phyloP scores from a whole-genome alignment of 129 eudicot genomes.

The Gnaphalium uliginosum region DNA sequence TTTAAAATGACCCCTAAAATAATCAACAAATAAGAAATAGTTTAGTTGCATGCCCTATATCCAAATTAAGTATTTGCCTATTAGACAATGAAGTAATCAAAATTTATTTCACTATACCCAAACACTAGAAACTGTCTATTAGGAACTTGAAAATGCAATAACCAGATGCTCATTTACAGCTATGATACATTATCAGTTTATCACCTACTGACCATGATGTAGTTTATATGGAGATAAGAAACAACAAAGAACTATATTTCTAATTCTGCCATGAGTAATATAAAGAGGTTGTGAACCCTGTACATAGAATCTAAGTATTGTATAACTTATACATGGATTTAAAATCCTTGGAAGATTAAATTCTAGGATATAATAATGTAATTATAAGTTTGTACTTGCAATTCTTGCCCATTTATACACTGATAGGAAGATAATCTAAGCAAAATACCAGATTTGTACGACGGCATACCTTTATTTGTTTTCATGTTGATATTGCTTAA shows the following conservation, averaged over 20 bases:
- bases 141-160: too few species aligned
- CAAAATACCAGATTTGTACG: neutral
- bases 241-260: neutral
- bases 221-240: neutral
- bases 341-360: neutral
- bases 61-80: too few species aligned
- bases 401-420: neutral
- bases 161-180: neutral
- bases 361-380: too few species aligned
- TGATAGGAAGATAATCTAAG: neutral
- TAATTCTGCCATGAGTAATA: neutral
- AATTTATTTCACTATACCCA: neutral
- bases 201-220: neutral
- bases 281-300: neutral
- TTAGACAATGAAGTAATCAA: too few species aligned
- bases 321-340: neutral
- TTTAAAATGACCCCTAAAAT: too few species aligned
- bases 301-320: neutral
- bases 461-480: neutral
- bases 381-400: neutral
- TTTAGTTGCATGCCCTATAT: too few species aligned
- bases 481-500: constrained; percentile 19
- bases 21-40: too few species aligned
- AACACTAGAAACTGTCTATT: neutral
- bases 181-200: neutral